Conservation (phyloP, 768 basidiomycete genomes). For the Pleurotus giganteus region DNA sequence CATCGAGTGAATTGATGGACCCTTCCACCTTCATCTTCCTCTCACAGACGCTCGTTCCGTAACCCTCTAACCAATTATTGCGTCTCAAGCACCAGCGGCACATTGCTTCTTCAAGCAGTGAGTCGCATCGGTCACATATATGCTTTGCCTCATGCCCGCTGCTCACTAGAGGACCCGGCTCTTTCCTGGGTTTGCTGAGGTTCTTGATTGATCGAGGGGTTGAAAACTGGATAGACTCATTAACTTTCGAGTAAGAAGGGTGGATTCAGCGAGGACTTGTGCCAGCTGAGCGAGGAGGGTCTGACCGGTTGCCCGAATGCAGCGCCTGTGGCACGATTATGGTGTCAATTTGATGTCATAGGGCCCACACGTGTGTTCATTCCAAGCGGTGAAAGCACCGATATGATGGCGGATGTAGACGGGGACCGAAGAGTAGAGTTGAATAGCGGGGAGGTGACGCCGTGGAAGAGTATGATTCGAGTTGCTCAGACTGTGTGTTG, state of each 20-base stretch:
- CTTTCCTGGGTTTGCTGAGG: not conserved
- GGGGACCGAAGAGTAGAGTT: too few species aligned
- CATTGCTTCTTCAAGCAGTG: not conserved
- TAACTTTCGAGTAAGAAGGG: not conserved
- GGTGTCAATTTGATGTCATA: too few species aligned
- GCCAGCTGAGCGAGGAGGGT: too few species aligned
- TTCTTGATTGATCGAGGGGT: not conserved
- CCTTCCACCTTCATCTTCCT: slow-evolving; percentile 16
- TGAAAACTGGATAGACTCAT: not conserved
- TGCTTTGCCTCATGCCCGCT: not conserved
- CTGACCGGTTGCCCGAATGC: too few species aligned
- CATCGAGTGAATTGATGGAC: slow-evolving; percentile 15
- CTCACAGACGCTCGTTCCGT: slow-evolving; percentile 12
- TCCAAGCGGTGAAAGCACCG: too few species aligned
- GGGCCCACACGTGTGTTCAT: too few species aligned
- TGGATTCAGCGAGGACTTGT: too few species aligned
- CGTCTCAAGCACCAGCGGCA: not conserved
- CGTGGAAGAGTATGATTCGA: too few species aligned
- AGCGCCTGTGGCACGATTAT: too few species aligned
- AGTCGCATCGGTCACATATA: not conserved
- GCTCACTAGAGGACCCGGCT: not conserved
- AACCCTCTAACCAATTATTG: slow-evolving; percentile 15
- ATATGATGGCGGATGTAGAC: too few species aligned
- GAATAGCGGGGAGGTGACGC: too few species aligned
- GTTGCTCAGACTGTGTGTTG: too few species aligned